Evolutionary conservation across 228 moss, liverwort and hornwort species (phyloP), one percentile per base, ranked within the genome.

Genomic region (Sphagnum fallax): DNA sequence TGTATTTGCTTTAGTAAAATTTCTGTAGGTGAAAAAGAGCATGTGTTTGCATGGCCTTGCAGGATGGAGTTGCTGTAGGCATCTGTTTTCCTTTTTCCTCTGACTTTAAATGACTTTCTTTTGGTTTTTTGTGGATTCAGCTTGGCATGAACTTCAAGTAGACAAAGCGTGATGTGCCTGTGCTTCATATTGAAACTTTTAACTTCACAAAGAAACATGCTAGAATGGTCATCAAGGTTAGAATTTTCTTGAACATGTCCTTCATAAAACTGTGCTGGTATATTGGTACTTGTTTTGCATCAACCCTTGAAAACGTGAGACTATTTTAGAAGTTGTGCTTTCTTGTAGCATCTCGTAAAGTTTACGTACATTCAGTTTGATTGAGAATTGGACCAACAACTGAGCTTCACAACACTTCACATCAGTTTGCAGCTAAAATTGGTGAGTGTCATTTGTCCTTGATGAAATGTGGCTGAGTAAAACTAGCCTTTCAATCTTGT

Each of bases 191-290:
- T 58, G 95, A 92, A 73, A 91, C 92, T 6, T 95, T 95, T 68
- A 95, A 91, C 69, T 95, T 92, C 6, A 72, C 55, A 12, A 91
- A 88, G 66, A 95, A 95, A 75, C 90, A 90, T 78, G 90, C 95
- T 5, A 92, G 95, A 63, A 90, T 95, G 5, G 90, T 77, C 49
- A 80, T 82, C 0, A 75, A 74, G 77, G 79, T 86, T 58, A 50
- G 53, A 47, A 66, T 60, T 51, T 5, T 49, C 13, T 60, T 67
- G 4, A 14, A 49, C 48, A 48, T 65, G 50, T 9, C 50, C 10
- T 50, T 6, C 50, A 13, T 49, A 49, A 12, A 48, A 48, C 65
- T 13, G 48, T 65, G 62, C 10, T 65, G 48, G 50, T 13, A 4
- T 11, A 65, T 48, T 13, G 48, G 48, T 4, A 8, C 13, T 13